phyloP scores from a whole-genome alignment of 2,329 filamentous ascomycete genomes.

The Cercospora citrullina region DNA sequence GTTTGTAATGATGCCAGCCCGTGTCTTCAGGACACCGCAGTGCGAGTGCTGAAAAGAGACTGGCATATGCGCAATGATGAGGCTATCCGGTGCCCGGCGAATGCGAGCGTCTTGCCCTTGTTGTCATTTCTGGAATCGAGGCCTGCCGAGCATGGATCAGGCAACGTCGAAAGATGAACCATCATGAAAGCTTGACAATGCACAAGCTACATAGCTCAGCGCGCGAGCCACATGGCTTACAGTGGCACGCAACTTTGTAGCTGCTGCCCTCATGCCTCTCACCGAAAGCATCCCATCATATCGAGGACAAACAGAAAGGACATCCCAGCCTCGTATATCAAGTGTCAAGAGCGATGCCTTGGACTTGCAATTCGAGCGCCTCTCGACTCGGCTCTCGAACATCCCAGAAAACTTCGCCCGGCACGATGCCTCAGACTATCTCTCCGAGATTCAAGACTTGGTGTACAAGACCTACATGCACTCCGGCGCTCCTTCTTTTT shows the following conservation, averaged over 20 bases:
- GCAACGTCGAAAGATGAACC: not conserved
- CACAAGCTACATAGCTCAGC: not conserved
- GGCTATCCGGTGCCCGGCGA: not conserved
- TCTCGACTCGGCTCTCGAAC: not conserved
- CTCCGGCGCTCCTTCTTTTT: not conserved
- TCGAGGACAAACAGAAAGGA: not conserved
- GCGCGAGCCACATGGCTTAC: not conserved
- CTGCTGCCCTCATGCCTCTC: not conserved
- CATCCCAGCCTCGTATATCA: not conserved
- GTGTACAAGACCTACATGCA: slow-evolving; percentile 49
- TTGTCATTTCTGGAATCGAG: not conserved
- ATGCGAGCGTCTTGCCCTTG: not conserved
- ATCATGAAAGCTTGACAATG: not conserved
- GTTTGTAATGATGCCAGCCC: not conserved
- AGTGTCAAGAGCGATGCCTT: not conserved
- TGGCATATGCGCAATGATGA: not conserved
- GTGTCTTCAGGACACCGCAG: not conserved
- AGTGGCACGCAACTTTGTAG: not conserved
- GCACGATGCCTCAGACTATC: slow-evolving; percentile 78
- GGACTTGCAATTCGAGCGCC: not conserved
- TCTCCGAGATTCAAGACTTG: slow-evolving; percentile 73
- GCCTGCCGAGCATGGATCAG: not conserved
- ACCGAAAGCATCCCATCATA: not conserved
- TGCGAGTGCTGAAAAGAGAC: not conserved
- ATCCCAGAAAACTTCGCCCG: slow-evolving; percentile 62